These are phyloP conservation scores for Trifolium fragiferum DNA, from an alignment of 306 rosid genomes.

Conservation along the genomic window DNA sequence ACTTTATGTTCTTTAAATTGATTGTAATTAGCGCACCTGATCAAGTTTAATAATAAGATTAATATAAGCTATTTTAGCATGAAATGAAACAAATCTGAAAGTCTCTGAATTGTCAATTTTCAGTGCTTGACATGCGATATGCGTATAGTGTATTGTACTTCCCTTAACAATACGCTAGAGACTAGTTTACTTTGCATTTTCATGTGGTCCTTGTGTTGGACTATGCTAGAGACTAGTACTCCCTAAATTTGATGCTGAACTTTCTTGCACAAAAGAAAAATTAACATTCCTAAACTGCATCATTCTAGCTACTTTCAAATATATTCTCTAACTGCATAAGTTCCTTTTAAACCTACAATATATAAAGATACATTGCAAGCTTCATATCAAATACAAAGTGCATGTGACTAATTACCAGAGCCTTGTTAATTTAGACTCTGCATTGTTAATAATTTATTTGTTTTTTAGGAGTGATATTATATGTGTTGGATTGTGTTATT, in stretches of 20 bases:
- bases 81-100: slow-evolving; percentile 1
- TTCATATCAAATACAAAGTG: no score
- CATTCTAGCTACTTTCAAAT: no score
- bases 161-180: background rate
- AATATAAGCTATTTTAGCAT: background rate
- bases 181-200: background rate
- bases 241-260: background rate
- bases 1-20: slow-evolving; percentile 2
- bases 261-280: no score
- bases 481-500: no score
- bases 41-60: background rate
- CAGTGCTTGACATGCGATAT: background rate
- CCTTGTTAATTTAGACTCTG: no score
- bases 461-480: no score
- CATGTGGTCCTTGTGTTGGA: background rate
- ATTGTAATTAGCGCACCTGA: background rate
- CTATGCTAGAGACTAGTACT: background rate
- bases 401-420: no score
- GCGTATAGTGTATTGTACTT: background rate
- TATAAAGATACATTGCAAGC: no score
- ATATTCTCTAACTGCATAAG: no score
- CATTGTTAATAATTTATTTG: no score
- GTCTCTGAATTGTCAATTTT: slow-evolving; percentile 5
- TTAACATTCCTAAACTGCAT: no score
- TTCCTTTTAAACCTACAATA: no score